These are phyloP conservation scores for Botrytis paeoniae DNA, from an alignment of 2,329 filamentous ascomycete genomes.

Conservation along the genomic window DNA sequence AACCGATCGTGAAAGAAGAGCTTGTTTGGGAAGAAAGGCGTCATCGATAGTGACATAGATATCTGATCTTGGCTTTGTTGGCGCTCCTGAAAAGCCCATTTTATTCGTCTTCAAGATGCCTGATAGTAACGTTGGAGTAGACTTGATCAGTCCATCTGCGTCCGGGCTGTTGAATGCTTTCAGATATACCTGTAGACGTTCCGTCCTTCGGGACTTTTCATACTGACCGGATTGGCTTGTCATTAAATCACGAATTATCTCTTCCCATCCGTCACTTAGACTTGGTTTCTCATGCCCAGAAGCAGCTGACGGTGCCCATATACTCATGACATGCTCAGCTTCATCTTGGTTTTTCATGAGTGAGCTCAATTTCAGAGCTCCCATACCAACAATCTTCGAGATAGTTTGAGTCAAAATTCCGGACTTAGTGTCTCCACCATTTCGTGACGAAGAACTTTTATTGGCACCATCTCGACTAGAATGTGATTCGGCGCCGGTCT, in stretches of 20 bases:
- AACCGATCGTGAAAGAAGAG: slow-evolving; percentile 60
- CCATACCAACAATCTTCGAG: slow-evolving; percentile 71
- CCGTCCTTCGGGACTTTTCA: slow-evolving; percentile 68
- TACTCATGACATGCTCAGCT: slow-evolving; percentile 69
- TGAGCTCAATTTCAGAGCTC: slow-evolving; percentile 71
- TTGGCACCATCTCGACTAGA: slow-evolving; percentile 43
- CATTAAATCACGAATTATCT: slow-evolving; percentile 69
- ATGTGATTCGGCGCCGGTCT: slow-evolving; percentile 14
- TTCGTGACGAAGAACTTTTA: slow-evolving; percentile 49
- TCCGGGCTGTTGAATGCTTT: slow-evolving; percentile 76
- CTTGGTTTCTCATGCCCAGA: slow-evolving; percentile 56
- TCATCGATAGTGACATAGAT: slow-evolving; percentile 88
- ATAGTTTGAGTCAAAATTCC: slow-evolving; percentile 47
- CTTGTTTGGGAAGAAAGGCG: slow-evolving; percentile 74
- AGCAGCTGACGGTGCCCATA: slow-evolving; percentile 67
- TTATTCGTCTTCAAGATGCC: slow-evolving; percentile 78
- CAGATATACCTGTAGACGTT: slow-evolving; percentile 75
- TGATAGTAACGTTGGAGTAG: slow-evolving; percentile 83
- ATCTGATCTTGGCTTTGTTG: slow-evolving; percentile 83
- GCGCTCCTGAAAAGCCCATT: slow-evolving; percentile 91
- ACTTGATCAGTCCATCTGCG: slow-evolving; percentile 75
- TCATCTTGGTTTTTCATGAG: slow-evolving; percentile 71
- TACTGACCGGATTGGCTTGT: slow-evolving; percentile 71
- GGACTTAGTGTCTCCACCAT: slow-evolving; percentile 37
- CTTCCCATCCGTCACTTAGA: slow-evolving; percentile 65